Percentiles rank a stretch among this genome's conserved stretches.
These are phyloP conservation scores for Effrenium voratum DNA, from an alignment of 73 alveolate species.

Conservation along the genomic window DNA sequence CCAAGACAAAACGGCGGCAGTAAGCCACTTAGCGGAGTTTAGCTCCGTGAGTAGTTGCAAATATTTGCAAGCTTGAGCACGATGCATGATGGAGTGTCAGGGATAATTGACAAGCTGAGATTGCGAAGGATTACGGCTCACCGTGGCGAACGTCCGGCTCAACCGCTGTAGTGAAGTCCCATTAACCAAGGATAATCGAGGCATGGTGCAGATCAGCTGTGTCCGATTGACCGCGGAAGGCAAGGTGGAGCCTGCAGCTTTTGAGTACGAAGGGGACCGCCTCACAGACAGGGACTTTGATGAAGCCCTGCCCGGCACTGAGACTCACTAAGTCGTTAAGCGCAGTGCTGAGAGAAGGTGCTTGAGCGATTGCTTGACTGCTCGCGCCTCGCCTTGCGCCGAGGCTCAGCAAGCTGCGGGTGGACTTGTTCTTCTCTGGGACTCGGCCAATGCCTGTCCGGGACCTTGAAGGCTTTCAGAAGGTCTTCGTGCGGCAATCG, in stretches of 20 bases:
- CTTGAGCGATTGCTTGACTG: neutral
- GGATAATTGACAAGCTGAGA: too few relatives aligned
- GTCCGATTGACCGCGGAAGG: neutral
- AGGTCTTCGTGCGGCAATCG: constrained; percentile 6
- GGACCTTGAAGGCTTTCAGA: constrained; percentile 29
- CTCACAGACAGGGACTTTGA: neutral
- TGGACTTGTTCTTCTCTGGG: too few relatives aligned
- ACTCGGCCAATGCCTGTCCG: neutral
- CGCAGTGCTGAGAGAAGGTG: neutral
- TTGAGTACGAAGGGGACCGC: neutral
- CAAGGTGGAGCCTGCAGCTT: neutral
- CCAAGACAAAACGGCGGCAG: too few relatives aligned
- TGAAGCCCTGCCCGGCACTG: too few relatives aligned
- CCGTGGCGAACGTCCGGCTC: too few relatives aligned
- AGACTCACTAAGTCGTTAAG: neutral
- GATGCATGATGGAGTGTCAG: too few relatives aligned
- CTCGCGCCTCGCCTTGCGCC: neutral
- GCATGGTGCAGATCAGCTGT: neutral
- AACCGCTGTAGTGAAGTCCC: too few relatives aligned
- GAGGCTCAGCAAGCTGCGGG: neutral
- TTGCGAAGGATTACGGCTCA: too few relatives aligned
- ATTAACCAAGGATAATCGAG: too few relatives aligned
- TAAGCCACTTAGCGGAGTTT: too few relatives aligned
- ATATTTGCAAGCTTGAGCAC: too few relatives aligned
- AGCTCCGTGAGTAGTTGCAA: too few relatives aligned